A percentile compares a stretch with the other conserved stretches of the same genome.
Conservation (phyloP, 2,329 filamentous ascomycete species). For the Talaromyces marneffei region DNA sequence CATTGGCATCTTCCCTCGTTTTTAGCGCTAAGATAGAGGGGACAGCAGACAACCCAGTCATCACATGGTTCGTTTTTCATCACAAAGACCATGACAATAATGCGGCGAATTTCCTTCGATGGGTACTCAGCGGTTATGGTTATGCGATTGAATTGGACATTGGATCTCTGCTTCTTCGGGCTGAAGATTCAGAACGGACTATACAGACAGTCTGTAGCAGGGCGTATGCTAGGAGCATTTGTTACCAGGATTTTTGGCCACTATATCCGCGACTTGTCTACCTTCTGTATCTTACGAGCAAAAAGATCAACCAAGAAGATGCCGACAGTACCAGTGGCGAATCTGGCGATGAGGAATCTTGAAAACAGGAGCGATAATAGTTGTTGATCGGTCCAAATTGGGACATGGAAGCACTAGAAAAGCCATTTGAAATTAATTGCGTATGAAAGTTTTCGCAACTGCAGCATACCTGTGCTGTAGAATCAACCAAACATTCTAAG, state of each 20-base stretch:
- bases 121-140: neutral
- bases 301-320: constrained; percentile 6
- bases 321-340: neutral
- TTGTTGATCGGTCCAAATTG: neutral
- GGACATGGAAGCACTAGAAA: neutral
- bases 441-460: neutral
- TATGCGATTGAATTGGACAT: neutral
- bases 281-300: neutral
- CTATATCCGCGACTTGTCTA: constrained; percentile 3
- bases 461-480: neutral
- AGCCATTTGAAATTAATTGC: neutral
- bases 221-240: constrained; percentile 2
- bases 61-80: neutral
- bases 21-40: neutral
- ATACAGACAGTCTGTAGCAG: neutral
- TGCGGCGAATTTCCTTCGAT: neutral
- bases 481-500: neutral
- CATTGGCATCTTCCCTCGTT: neutral
- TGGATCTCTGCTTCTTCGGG: neutral
- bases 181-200: neutral
- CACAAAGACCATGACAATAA: neutral
- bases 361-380: too few species aligned
- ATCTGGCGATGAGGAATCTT: neutral
- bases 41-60: neutral
- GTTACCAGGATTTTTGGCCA: neutral